phyloP scores from a whole-genome alignment of 441 rosid genomes.

The Theobroma grandiflorum region DNA sequence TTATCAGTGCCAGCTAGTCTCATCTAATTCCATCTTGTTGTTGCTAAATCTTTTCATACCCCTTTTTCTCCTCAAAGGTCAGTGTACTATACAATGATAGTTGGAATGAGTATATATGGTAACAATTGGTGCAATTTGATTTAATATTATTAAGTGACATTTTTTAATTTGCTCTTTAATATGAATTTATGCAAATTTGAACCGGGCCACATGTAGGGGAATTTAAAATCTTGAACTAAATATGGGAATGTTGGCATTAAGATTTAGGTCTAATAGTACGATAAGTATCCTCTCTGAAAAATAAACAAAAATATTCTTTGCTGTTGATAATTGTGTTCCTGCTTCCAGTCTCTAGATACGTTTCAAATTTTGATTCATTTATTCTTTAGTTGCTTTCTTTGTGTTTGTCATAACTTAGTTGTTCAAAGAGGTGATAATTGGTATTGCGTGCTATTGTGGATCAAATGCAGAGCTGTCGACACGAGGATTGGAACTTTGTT shows the following conservation, averaged over 20 bases:
- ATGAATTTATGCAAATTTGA: conserved; percentile 5
- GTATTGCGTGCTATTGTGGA: not conserved
- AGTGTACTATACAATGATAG: not conserved
- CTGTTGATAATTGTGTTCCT: not conserved
- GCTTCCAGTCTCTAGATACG: not conserved
- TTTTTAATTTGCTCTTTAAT: not conserved
- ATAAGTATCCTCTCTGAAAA: not conserved
- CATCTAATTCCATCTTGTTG: not conserved
- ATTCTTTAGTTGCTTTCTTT: not conserved
- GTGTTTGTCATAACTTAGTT: not conserved
- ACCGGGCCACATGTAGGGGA: not conserved
- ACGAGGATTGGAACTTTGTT: conserved; percentile 60
- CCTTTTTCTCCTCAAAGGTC: not conserved
- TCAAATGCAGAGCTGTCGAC: conserved; percentile 59
- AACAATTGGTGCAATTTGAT: not conserved
- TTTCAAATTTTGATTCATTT: not conserved
- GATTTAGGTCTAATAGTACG: not conserved
- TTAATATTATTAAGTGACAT: not conserved
- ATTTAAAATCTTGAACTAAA: not conserved
- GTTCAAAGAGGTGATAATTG: conserved; percentile 14
- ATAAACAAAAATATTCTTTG: not conserved
- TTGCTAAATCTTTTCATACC: not conserved
- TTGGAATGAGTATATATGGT: not conserved
- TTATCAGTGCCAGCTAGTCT: conserved; percentile 8
- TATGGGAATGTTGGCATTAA: not conserved